Evolutionary conservation across 176 grass and related monocot species (phyloP).

Genomic region (Lolium perenne): DNA sequence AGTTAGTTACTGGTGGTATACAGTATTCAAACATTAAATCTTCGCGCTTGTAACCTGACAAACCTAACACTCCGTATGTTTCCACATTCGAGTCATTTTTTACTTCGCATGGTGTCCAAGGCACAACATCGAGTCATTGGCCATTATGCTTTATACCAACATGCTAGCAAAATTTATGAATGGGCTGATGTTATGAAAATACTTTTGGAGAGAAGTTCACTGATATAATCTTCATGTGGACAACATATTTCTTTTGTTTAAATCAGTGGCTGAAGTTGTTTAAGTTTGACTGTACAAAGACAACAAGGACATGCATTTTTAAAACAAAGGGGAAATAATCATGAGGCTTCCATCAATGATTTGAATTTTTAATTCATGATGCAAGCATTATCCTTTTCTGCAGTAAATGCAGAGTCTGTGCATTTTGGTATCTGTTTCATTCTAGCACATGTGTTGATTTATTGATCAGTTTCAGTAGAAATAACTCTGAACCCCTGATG

Average conservation of each 20-base stretch:
- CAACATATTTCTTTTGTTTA: too few species aligned
- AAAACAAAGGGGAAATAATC: neutral
- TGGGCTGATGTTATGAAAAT: neutral
- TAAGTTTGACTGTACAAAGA: too few species aligned
- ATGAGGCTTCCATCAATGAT: neutral
- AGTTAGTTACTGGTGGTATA: neutral
- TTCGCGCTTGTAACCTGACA: neutral
- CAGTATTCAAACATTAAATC: neutral
- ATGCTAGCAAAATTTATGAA: neutral
- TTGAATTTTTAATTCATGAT: neutral
- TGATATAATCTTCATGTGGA: neutral
- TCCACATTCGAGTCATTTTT: neutral
- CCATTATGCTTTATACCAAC: neutral
- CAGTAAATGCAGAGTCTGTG: too few species aligned
- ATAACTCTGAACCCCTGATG: too few species aligned
- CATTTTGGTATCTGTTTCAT: too few species aligned
- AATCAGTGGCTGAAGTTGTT: neutral
- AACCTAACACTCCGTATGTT: neutral
- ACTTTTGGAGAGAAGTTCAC: neutral
- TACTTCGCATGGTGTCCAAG: neutral
- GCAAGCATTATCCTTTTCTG: neutral
- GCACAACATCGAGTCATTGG: neutral
- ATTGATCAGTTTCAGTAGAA: too few species aligned
- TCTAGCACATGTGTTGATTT: too few species aligned
- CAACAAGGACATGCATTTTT: neutral